Evolutionary conservation across 768 basidiomycete species (phyloP).

Genomic region (Favolaschia claudopus): DNA sequence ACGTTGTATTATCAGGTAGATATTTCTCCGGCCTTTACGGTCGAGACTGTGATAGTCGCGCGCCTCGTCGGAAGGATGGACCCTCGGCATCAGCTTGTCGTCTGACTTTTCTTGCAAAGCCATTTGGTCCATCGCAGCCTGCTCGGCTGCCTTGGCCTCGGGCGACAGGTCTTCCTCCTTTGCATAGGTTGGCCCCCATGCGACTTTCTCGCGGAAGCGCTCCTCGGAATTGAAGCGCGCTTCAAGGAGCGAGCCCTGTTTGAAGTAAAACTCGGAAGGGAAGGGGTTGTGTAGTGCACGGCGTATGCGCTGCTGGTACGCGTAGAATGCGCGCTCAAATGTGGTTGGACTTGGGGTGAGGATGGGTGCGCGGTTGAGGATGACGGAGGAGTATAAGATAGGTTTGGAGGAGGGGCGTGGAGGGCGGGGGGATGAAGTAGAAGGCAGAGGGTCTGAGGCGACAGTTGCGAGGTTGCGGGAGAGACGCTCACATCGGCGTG

Average conservation of each 20-base stretch:
- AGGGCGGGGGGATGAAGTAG: slow-evolving; percentile 10
- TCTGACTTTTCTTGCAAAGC: slow-evolving; percentile 66
- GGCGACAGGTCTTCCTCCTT: slow-evolving; percentile 52
- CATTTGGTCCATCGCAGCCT: slow-evolving; percentile 65
- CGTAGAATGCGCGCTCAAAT: slow-evolving; percentile 84
- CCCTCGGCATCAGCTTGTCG: slow-evolving; percentile 67
- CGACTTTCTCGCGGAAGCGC: slow-evolving; percentile 69
- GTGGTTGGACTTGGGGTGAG: slow-evolving; percentile 73
- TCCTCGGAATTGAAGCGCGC: slow-evolving; percentile 82
- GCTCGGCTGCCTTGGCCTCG: slow-evolving; percentile 58
- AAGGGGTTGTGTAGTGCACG: slow-evolving; percentile 89
- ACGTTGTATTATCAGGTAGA: slow-evolving; percentile 82
- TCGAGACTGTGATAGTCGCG: slow-evolving; percentile 80
- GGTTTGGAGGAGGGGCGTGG: slow-evolving; percentile 40
- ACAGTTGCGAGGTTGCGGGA: slow-evolving; percentile 21
- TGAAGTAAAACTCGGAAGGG: slow-evolving; percentile 93
- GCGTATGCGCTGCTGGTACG: slow-evolving; percentile 83
- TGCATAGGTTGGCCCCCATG: slow-evolving; percentile 75
- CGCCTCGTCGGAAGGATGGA: slow-evolving; percentile 64
- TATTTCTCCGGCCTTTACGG: slow-evolving; percentile 81
- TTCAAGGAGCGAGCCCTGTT: slow-evolving; percentile 86
- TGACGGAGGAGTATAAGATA: slow-evolving; percentile 64
- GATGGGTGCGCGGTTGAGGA: slow-evolving; percentile 81
- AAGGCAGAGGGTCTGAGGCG: slow-evolving; percentile 2
- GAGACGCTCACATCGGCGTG: slow-evolving; percentile 14